These are phyloP conservation scores for Streptanthus diversifolius DNA, from an alignment of 345 rosid species.

Conservation along the genomic window DNA sequence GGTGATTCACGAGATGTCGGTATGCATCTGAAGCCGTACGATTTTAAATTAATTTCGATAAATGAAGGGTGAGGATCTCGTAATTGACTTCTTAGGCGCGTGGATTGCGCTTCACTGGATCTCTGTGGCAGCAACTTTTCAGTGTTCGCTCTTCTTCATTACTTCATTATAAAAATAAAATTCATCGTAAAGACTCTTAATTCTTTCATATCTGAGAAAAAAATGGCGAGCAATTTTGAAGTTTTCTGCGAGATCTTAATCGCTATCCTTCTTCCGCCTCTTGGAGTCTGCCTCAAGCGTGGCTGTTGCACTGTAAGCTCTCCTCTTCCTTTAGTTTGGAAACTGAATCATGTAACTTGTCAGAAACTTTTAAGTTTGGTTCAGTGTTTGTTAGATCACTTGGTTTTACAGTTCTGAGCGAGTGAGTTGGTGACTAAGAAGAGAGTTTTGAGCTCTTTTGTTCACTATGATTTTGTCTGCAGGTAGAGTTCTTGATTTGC, in stretches of 20 bases:
- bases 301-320: constrained; percentile 82
- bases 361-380: neutral
- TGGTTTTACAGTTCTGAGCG: neutral
- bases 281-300: constrained; percentile 82
- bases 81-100: neutral
- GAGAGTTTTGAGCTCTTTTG: neutral
- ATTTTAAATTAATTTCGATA: neutral
- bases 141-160: neutral
- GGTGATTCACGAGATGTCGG: neutral
- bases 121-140: neutral
- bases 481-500: constrained; percentile 85
- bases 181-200: neutral
- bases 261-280: constrained; percentile 78
- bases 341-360: neutral
- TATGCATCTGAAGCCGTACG: constrained; percentile 11
- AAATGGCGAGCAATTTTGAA: constrained; percentile 65
- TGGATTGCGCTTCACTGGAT: neutral
- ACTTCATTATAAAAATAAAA: neutral
- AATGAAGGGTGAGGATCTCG: constrained; percentile 20
- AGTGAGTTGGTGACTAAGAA: no score
- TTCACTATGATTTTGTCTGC: constrained; percentile 16
- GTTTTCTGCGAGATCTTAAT: constrained; percentile 77
- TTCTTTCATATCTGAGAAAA: neutral
- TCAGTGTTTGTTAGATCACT: neutral
- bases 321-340: neutral